Evolutionary conservation across 2,329 filamentous ascomycete genomes (phyloP).

Genomic region (Claviceps quebecensis): DNA sequence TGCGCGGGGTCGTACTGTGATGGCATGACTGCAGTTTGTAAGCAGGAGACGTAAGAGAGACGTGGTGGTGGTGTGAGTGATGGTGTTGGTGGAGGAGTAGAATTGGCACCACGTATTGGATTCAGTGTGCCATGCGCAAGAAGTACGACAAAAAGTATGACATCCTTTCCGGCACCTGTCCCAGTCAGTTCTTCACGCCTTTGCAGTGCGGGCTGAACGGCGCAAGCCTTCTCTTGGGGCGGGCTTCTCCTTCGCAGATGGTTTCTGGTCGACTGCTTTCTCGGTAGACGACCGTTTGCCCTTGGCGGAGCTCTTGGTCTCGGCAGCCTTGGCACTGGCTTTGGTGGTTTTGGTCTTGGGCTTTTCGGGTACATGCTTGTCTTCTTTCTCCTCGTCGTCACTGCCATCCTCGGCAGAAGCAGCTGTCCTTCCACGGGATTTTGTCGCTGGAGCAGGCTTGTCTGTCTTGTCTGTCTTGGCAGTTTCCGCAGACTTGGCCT

Average conservation of each 20-base stretch:
- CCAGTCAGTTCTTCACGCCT: slow-evolving; percentile 6
- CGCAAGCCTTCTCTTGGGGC: slow-evolving; percentile 16
- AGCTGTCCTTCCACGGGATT: not conserved
- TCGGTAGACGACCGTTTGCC: slow-evolving; percentile 1
- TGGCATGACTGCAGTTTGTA: not conserved
- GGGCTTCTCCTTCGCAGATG: slow-evolving; percentile 6
- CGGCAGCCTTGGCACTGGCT: slow-evolving; percentile 1
- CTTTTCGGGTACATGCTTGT: slow-evolving; percentile 3
- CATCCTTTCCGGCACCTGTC: not conserved
- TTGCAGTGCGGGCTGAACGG: slow-evolving; percentile 12
- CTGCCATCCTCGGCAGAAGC: slow-evolving; percentile 7
- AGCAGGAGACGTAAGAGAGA: not conserved
- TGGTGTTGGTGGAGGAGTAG: not conserved
- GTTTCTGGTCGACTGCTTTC: slow-evolving; percentile 2
- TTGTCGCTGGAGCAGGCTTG: slow-evolving; percentile 7
- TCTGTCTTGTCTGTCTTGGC: slow-evolving; percentile 12
- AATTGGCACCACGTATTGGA: no score
- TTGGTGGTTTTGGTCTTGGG: slow-evolving; percentile 4
- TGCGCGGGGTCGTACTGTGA: not conserved
- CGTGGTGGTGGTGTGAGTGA: not conserved
- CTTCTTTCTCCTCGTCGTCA: slow-evolving; percentile 8
- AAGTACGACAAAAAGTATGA: not conserved
- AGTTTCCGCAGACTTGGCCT: slow-evolving; percentile 18
- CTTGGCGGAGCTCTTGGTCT: slow-evolving; percentile 1
- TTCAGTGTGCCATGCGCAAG: no score